A percentile compares a stretch with the other conserved stretches of the same genome.
These are phyloP conservation scores for Aaosphaeria pasadenensis DNA, from an alignment of 2,329 filamentous ascomycete species.

Conservation along the genomic window DNA sequence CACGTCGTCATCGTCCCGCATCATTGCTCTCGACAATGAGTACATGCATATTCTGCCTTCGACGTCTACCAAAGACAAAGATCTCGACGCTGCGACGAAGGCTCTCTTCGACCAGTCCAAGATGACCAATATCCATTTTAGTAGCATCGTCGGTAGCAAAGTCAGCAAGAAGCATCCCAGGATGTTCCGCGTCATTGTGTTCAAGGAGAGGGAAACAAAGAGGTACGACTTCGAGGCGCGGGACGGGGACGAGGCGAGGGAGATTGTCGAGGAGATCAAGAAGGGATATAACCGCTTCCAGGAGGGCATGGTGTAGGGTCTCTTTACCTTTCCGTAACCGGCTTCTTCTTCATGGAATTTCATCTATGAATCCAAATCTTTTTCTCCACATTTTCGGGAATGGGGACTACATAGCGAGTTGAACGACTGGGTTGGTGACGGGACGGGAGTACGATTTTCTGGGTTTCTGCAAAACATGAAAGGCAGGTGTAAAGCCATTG, in stretches of 20 bases:
- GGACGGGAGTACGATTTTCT: no score
- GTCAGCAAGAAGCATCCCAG: constrained; percentile 76
- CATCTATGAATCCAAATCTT: no score
- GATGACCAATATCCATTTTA: constrained; percentile 79
- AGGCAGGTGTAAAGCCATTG: no score
- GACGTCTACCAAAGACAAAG: constrained; percentile 20
- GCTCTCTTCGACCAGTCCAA: constrained; percentile 62
- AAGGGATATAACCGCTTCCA: constrained; percentile 69
- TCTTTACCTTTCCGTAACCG: not conserved
- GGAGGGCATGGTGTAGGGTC: constrained; percentile 35
- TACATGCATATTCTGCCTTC: constrained; percentile 79
- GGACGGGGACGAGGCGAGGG: constrained; percentile 67
- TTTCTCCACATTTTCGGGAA: no score
- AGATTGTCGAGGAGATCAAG: constrained; percentile 76
- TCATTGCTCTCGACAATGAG: constrained; percentile 78
- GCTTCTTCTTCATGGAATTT: no score
- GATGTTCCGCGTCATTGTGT: constrained; percentile 77
- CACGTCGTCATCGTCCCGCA: constrained; percentile 70
- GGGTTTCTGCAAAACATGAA: no score
- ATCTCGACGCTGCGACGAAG: constrained; percentile 51
- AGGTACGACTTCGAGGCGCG: constrained; percentile 83
- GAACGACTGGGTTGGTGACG: no score
- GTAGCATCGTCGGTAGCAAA: constrained; percentile 78
- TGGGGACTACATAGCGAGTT: no score
- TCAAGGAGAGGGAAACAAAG: constrained; percentile 72